Evolutionary conservation across 441 rosid genomes (phyloP), one percentile per base, ranked within the genome.

Genomic region (Aquilaria agallochum): DNA sequence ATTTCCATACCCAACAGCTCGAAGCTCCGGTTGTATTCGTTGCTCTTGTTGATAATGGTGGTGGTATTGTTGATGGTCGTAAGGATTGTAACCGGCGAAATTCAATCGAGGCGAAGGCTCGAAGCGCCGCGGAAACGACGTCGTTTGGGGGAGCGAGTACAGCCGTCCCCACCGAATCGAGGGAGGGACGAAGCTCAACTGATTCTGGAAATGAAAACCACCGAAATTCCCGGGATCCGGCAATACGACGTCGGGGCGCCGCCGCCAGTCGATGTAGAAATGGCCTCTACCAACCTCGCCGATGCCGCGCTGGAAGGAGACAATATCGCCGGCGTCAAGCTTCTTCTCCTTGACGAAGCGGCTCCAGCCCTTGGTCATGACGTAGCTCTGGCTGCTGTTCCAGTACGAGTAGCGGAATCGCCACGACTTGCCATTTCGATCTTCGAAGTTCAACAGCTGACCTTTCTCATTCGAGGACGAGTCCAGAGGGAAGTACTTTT

Each of bases 331-430:
- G 0, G 97, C 95, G 50, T 90, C 95, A 9, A 94, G 97, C 78
- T 89, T 88, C 66, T 94, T 94, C 68, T 94, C 98, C 81, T 94
- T 94, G 12, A 94, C 98, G 54, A 94, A 94, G 36, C 98, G 89
- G 77, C 97, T 94, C 98, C 98, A 94, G 2, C 98, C 98, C 82
- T 93, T 93, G 32, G 98, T 93, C 96, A 93, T 93, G 36, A 93
- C 98, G 69, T 93, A 93, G 85, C 98, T 93, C 75, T 90, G 98
- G 73, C 98, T 94, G 53, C 95, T 87, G 62, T 90, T 93, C 98
- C 98, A 93, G 61, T 93, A 93, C 11, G 96, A 90, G 84, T 93
- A 92, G 45, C 98, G 83, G 77, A 92, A 92, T 50, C 97, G 68
- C 98, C 98, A 92, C 40, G 84, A 78, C 80, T 93, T 88, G 58